Base-by-base conservation (phyloP, 2,329 filamentous ascomycete genomes). In the Sporothrix pallida region DNA sequence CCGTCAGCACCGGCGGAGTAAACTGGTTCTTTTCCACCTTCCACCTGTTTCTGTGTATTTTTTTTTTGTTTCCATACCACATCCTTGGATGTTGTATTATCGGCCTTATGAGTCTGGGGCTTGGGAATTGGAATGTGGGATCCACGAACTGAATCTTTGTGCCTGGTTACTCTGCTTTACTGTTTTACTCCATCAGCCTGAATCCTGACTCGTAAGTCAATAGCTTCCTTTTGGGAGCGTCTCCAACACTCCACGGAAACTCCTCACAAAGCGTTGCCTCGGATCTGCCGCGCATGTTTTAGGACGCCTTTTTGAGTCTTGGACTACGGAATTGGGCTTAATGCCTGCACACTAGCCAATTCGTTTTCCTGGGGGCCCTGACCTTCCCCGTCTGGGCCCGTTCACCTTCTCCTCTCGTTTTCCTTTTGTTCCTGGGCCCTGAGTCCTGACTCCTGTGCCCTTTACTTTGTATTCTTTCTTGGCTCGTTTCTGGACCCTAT, bases 201-300 rank as follows among this genome's bases (percentile, higher is more conserved):
- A 60, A 13, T 20, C 37, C 60, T 63, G 60, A 63, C 37, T 63
- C 60, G 37, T 23, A 46, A 44, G 37, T 63, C 42, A 60, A 26
- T 37, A 37, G 26, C 56, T 15, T 13, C 5, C 37, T 37, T 37
- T 37, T 26, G 23, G 23, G 23, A 26, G 23, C 23, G 31, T 26
- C 42, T 26, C 62, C 62, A 26, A 17, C 42, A 60, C 31, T 7
- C 6, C 26, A 17, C 58, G 17, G 13, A n/a, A n/a, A 65, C 20
- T 8, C 44, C 20, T 12, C 44, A 44, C 20, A 44, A 20, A 23
- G 9, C 44, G 15, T 15, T 50, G 44, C 44, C 63, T 67, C 42
- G 63, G 42, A 67, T 48, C n/a, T 50, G 44, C 37, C 6, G 7
- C 4, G n/a, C 56, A 31, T 26, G 12, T 13, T 17, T 17, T 3